These are phyloP conservation scores for Leccinellum rugosiceps DNA, from an alignment of 768 basidiomycete species.

Conservation along the genomic window DNA sequence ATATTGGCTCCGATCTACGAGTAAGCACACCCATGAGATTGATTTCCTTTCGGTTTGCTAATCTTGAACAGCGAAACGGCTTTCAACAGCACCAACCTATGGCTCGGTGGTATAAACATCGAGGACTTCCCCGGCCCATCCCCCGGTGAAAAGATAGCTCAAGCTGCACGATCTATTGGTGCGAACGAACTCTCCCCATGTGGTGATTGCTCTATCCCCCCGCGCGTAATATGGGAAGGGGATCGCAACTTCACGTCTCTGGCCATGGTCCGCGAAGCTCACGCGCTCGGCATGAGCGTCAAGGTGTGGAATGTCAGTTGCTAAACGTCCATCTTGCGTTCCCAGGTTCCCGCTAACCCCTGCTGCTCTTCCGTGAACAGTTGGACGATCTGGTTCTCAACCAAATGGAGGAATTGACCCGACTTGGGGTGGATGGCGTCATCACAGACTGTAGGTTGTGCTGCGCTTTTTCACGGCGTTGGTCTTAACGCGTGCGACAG, in stretches of 20 bases:
- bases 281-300: slow-evolving; percentile 57
- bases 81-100: slow-evolving; percentile 48
- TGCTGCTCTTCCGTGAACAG: slow-evolving; percentile 30
- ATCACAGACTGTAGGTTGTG: slow-evolving; percentile 61
- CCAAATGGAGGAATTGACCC: slow-evolving; percentile 56
- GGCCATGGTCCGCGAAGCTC: slow-evolving; percentile 67
- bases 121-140: slow-evolving; percentile 62
- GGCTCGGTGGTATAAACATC: slow-evolving; percentile 67
- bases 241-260: slow-evolving; percentile 60
- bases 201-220: slow-evolving; percentile 40
- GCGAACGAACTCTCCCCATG: slow-evolving; percentile 67
- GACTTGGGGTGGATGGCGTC: slow-evolving; percentile 68
- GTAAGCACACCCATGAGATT: slow-evolving; percentile 36
- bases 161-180: slow-evolving; percentile 62
- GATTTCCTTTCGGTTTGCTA: background rate
- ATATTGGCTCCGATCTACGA: slow-evolving; percentile 66
- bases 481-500: slow-evolving; percentile 20
- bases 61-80: slow-evolving; percentile 36
- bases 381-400: slow-evolving; percentile 51
- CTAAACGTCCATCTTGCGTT: background rate
- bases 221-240: slow-evolving; percentile 40
- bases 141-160: slow-evolving; percentile 55
- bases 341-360: background rate
- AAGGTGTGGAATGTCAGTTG: slow-evolving; percentile 71
- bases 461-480: background rate